Evolutionary conservation across 768 basidiomycete species (phyloP), one percentile per base, ranked within the genome.

Genomic region (Termitomyces sp.): DNA sequence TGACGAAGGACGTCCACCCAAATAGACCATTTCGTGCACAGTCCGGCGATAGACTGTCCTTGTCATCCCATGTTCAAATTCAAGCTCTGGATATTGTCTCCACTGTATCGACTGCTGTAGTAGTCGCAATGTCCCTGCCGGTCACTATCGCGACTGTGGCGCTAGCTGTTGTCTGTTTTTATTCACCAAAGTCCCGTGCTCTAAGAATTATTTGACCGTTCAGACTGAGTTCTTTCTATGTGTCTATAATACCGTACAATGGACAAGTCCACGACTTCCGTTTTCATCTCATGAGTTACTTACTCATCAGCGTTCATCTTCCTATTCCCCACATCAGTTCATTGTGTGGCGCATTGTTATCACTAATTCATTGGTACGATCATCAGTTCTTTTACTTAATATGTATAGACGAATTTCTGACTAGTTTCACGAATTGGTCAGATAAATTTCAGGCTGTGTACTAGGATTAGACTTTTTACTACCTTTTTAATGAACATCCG

Each of bases 111-210:
- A 62, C 69, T n/a, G 52, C 71, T 16, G 60, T 70, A 10, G 66
- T 69, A 51, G 65, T 68, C 26, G 66, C 67, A 56, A 41, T 77
- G 47, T 71, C 73, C 13, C 62, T 77, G 55, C 72, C 74, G 33
- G 60, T 76, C 57, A 71, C 76, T 16, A 67, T 75, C 43, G 68
- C 75, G 14, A 74, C 74, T 30, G 52, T 78, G 28, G 68, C 73
- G 47, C 63, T 77, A 52, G 75, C 73, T 38, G 65, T 79, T 49
- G 61, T 78, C 40, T 78, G 75, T 35, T 57, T 57, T 55, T 56
- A 56, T 36, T 60, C 58, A 26, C 32, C 47, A 3, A 55, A 51
- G 30, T 56, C 60, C n/a, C 51, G 52, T 26, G 60, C 56, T 54
- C 38, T 54, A 43, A 44, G 55, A 26, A 57, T 54, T 4, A 20